Evolutionary conservation across 805 yeast species (phyloP).

Genomic region (Kuraishia ogatae): DNA sequence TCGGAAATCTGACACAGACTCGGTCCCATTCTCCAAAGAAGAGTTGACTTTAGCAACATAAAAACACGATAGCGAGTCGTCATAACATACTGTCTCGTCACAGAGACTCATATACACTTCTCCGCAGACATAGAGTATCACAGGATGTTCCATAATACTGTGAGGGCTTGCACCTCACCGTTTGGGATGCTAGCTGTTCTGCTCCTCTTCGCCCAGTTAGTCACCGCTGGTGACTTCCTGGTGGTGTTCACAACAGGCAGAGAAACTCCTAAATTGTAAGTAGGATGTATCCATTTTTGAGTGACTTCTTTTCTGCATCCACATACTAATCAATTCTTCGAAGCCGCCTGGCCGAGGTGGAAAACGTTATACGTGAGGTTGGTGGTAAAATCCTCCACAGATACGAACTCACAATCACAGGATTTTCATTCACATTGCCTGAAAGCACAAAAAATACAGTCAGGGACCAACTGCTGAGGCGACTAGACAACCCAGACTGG

Average conservation of each 20-base stretch:
- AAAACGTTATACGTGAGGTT: conserved; percentile 21
- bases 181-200: background rate
- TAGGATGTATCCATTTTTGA: background rate
- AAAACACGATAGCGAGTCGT: no score
- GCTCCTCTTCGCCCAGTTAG: background rate
- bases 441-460: background rate
- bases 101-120: no score
- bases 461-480: background rate
- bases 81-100: no score
- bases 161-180: background rate
- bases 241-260: conserved; percentile 8
- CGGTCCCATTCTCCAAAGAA: no score
- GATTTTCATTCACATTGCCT: conserved; percentile 35
- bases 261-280: conserved; percentile 6
- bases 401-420: conserved; percentile 35
- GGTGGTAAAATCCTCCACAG: conserved; percentile 41
- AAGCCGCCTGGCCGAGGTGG: conserved; percentile 20
- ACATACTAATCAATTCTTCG: conserved; percentile 5
- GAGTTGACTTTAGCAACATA: no score
- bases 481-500: conserved; percentile 15
- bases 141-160: background rate
- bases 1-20: no score
- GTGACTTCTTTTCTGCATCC: no score
- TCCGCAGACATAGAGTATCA: no score
- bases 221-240: conserved; percentile 1